Base-by-base conservation (phyloP, 1,284 basidiomycete species). In the Cryptococcus sp. region DNA sequence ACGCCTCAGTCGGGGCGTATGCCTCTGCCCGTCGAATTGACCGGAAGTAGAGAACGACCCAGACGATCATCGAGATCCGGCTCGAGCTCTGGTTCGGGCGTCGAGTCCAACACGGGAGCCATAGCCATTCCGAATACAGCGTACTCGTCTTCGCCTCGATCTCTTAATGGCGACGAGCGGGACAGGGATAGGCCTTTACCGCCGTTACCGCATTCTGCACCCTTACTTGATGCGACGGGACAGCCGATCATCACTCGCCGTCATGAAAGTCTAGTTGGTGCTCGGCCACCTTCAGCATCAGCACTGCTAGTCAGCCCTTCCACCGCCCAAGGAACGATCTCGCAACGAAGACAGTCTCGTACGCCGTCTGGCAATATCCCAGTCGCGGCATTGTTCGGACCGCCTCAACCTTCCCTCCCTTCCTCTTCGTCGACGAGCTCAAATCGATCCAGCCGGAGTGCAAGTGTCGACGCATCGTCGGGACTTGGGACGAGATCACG, bases 281-380 rank as follows among this genome's bases (percentile, higher is more conserved):
- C 55, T 17, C 52, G 52, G 40, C 53, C 43, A 11, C n/a, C 39
- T 16, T 16, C 7, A 11, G 25, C 38, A 7, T 22, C 35, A 16
- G 55, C 54, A 3, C 53, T 65, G 25, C 51, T 77, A 16, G 69
- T 75, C 53, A 70, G 65, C 47, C 64, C 69, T 0, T 68, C 63
- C 15, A 74, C 72, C 3, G 56, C 63, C 5, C 60, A 67, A 38
- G 72, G 72, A 1, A 72, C 70, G 4, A 75, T 78, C 58, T 68
- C 66, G 38, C 73, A 75, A 53, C 58, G 75, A 20, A 63, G 76
- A 43, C 60, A 66, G 39, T 70, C 68, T 22, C 50, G 65, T 16
- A 48, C 53, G 17, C 5, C 57, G 8, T 58, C 60, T 30, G 56
- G 56, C 15, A 53, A 45, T 10, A 42, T 27, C 10, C 22, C 22